phyloP scores from a whole-genome alignment of 495 filamentous ascomycete species.

The Sordaria brevicollis region DNA sequence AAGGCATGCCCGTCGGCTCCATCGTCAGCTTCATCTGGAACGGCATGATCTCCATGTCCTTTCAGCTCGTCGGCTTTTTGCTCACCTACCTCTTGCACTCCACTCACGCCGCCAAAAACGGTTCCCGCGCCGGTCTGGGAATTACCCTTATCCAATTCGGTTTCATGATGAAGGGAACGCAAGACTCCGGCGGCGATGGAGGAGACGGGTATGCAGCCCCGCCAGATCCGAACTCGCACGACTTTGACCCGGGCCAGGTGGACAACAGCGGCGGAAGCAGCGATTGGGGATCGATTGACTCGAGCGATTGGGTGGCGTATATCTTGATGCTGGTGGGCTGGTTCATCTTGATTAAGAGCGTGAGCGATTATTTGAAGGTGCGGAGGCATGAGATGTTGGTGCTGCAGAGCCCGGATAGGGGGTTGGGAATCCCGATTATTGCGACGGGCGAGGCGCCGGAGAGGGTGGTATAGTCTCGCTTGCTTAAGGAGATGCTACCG shows the following conservation, averaged over 20 bases:
- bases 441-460: slow-evolving; percentile 79
- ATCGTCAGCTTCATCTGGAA: slow-evolving; percentile 97
- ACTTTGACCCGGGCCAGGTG: slow-evolving; percentile 69
- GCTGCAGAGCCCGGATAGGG: slow-evolving; percentile 85
- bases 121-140: slow-evolving; percentile 84
- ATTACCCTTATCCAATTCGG: slow-evolving; percentile 95
- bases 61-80: slow-evolving; percentile 92
- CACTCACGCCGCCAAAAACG: slow-evolving; percentile 95
- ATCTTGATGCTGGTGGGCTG: slow-evolving; percentile 93
- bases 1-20: slow-evolving; percentile 91
- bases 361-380: slow-evolving; percentile 80
- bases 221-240: slow-evolving; percentile 79
- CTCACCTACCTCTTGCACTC: slow-evolving; percentile 97
- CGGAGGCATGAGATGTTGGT: slow-evolving; percentile 87
- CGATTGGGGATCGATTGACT: slow-evolving; percentile 43
- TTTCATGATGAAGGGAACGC: slow-evolving; percentile 69
- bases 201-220: slow-evolving; percentile 52
- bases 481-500: background rate
- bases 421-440: slow-evolving; percentile 76
- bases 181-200: slow-evolving; percentile 23
- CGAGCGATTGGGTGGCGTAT: slow-evolving; percentile 86
- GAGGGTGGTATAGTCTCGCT: slow-evolving; percentile 54
- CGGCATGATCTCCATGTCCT: slow-evolving; percentile 97
- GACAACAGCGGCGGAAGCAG: slow-evolving; percentile 23
- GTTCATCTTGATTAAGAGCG: slow-evolving; percentile 88